A percentile compares a stretch with the other conserved stretches of the same genome.
These are phyloP conservation scores for Passiflora organensis DNA, from an alignment of 345 rosid genomes.

Conservation along the genomic window DNA sequence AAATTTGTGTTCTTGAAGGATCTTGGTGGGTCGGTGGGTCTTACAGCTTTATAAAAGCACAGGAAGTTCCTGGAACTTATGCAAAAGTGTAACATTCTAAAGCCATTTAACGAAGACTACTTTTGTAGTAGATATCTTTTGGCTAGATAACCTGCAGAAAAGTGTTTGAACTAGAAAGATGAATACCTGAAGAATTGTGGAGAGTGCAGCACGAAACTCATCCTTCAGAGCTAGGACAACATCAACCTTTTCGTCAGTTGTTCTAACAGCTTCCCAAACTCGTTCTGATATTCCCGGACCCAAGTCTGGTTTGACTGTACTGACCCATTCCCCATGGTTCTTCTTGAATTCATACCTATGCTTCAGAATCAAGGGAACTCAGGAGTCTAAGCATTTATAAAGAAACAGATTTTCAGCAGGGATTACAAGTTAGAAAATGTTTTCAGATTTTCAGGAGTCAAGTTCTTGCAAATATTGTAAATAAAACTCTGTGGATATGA, in stretches of 20 bases:
- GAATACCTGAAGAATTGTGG: slow-evolving; percentile 64
- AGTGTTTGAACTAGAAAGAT: not conserved
- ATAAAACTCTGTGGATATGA: not conserved
- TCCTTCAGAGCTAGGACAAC: slow-evolving; percentile 40
- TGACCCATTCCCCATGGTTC: slow-evolving; percentile 71
- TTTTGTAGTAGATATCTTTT: no score
- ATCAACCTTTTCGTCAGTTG: slow-evolving; percentile 46
- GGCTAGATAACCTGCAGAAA: not conserved
- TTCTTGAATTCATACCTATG: slow-evolving; percentile 77
- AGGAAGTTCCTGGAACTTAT: no score
- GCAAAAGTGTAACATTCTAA: no score
- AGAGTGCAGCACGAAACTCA: slow-evolving; percentile 52
- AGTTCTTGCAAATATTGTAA: not conserved
- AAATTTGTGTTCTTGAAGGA: not conserved
- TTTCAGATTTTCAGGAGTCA: not conserved
- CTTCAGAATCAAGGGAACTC: slow-evolving; percentile 11
- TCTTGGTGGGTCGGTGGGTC: no score
- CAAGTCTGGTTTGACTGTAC: slow-evolving; percentile 54
- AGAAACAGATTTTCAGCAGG: not conserved
- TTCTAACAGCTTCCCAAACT: slow-evolving; percentile 53
- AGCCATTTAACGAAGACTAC: no score
- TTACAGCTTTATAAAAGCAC: no score
- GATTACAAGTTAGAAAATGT: not conserved
- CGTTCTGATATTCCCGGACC: slow-evolving; percentile 66
- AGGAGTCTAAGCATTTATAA: not conserved